Percentiles rank a stretch among this genome's conserved stretches.
These are phyloP conservation scores for Fusarium piperis DNA, from an alignment of 2,329 filamentous ascomycete species.

Conservation along the genomic window DNA sequence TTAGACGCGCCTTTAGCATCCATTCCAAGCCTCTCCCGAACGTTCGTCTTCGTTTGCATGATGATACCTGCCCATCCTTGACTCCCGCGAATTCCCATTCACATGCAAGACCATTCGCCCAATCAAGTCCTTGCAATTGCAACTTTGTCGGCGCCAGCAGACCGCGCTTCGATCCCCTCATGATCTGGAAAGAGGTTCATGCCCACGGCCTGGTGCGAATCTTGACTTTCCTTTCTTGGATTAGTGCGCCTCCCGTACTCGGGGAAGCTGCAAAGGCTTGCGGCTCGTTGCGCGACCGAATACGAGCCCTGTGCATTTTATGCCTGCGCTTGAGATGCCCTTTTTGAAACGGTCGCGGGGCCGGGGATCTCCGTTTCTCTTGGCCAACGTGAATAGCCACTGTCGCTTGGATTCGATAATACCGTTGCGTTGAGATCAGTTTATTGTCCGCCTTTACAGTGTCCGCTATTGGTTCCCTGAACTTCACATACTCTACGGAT, in stretches of 20 bases:
- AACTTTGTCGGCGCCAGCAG: not conserved
- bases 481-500: not conserved
- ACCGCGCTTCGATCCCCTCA: not conserved
- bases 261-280: not conserved
- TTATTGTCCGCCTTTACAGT: not conserved
- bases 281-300: not conserved
- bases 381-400: not conserved
- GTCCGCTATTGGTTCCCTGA: not conserved
- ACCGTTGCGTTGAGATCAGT: not conserved
- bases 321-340: not conserved
- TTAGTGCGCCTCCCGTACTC: conserved; percentile 3
- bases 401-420: not conserved
- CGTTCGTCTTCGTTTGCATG: conserved; percentile 9
- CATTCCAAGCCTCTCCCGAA: conserved; percentile 14
- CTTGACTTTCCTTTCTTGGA: not conserved
- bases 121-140: conserved; percentile 22
- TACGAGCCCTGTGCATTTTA: conserved; percentile 3
- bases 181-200: not conserved
- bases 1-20: not conserved
- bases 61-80: not conserved
- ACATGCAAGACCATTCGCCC: conserved; percentile 1
- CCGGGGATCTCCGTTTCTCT: not conserved
- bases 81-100: not conserved
- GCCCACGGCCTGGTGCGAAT: not conserved
- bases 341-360: not conserved